Percentiles rank a stretch among this genome's conserved stretches.
Evolutionary conservation across 2,329 filamentous ascomycete species (phyloP).

Genomic region (Apiospora sp.): DNA sequence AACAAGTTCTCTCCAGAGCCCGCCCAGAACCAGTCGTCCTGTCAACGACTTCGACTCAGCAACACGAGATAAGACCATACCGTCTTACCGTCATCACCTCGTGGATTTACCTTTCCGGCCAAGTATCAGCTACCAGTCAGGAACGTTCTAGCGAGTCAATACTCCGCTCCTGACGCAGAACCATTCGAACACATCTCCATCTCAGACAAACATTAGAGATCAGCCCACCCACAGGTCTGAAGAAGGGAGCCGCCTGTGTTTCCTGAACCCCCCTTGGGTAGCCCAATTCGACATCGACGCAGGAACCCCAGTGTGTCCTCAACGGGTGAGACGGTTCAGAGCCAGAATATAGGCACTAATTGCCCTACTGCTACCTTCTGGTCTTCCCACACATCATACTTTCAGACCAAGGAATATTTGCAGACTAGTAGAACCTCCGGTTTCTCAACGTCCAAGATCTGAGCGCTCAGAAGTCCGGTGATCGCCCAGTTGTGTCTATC

Average conservation of each 20-base stretch:
- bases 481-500: conserved; percentile 32
- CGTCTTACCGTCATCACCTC: conserved; percentile 22
- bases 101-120: conserved; percentile 23
- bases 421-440: conserved; percentile 28
- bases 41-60: conserved; percentile 22
- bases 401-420: conserved; percentile 29
- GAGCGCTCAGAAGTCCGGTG: conserved; percentile 31
- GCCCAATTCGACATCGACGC: conserved; percentile 23
- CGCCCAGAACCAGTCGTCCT: conserved; percentile 16
- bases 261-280: conserved; percentile 6
- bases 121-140: conserved; percentile 20
- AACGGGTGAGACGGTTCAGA: conserved; percentile 24
- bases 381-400: conserved; percentile 28
- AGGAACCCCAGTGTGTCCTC: conserved; percentile 23
- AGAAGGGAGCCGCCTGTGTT: conserved; percentile 4
- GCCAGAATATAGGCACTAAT: conserved; percentile 22
- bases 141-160: conserved; percentile 21
- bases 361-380: conserved; percentile 27
- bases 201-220: conserved; percentile 22
- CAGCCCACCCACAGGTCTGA: conserved; percentile 20
- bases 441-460: conserved; percentile 34
- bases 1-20: conserved; percentile 1
- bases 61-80: conserved; percentile 14
- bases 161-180: conserved; percentile 23
- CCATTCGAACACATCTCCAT: conserved; percentile 11